These are phyloP conservation scores for Mycena sp. DNA, from an alignment of 1,284 basidiomycete genomes.

Conservation along the genomic window DNA sequence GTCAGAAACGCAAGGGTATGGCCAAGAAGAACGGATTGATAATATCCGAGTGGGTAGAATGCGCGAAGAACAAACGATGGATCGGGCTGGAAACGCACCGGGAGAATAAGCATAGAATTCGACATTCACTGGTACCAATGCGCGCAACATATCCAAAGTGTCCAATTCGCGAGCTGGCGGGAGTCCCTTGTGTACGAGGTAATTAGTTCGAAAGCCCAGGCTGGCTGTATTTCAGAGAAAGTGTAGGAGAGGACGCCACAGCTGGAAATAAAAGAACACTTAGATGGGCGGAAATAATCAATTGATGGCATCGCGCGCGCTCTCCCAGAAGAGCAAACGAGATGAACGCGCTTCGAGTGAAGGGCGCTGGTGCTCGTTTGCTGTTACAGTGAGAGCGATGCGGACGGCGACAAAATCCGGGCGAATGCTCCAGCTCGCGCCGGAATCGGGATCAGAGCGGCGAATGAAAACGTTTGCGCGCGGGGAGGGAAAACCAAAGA, in stretches of 20 bases:
- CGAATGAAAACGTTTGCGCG: background rate
- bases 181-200: background rate
- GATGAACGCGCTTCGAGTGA: too few relatives aligned
- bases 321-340: background rate
- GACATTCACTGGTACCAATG: background rate
- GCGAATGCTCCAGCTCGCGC: too few relatives aligned
- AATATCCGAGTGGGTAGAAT: background rate
- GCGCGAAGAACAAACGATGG: background rate
- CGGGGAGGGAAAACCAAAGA: background rate
- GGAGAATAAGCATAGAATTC: background rate
- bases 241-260: background rate
- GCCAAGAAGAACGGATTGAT: background rate
- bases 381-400: too few relatives aligned
- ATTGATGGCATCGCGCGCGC: background rate
- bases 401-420: too few relatives aligned
- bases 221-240: background rate
- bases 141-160: background rate
- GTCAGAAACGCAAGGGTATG: background rate
- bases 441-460: too few relatives aligned
- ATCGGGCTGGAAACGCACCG: background rate
- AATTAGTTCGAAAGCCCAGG: background rate
- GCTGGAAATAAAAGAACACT: background rate
- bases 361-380: too few relatives aligned
- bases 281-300: background rate
- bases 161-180: background rate